Percentiles rank a stretch among this genome's conserved stretches.
Evolutionary conservation across 257 asterid genomes (phyloP).

Genomic region (Buddleja alternifolia): DNA sequence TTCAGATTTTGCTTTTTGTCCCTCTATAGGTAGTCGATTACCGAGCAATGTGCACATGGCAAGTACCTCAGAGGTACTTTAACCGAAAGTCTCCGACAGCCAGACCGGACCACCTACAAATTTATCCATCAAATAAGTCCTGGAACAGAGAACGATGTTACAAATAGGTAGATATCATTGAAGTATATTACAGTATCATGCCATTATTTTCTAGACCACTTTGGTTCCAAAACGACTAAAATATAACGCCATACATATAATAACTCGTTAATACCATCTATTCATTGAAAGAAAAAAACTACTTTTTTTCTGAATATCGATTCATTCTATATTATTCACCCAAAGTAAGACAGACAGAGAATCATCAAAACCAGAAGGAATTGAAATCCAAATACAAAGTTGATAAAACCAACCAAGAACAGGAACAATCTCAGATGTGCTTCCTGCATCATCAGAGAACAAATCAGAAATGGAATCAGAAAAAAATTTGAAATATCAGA

Average conservation of each 20-base stretch:
- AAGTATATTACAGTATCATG: not conserved
- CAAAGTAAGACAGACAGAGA: not conserved
- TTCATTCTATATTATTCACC: slow-evolving; percentile 4
- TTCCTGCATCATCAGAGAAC: no score
- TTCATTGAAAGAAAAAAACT: not conserved
- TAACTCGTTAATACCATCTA: not conserved
- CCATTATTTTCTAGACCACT: not conserved
- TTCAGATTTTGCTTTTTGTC: slow-evolving; percentile 73
- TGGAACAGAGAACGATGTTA: not conserved
- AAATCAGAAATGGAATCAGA: no score
- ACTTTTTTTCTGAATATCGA: not conserved
- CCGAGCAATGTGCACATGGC: slow-evolving; percentile 91
- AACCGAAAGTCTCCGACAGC: slow-evolving; percentile 99
- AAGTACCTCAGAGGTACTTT: slow-evolving; percentile 87
- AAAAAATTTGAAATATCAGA: no score
- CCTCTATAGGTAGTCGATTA: slow-evolving; percentile 87
- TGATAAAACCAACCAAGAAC: no score
- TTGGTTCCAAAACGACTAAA: slow-evolving; percentile 3
- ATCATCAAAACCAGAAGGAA: no score
- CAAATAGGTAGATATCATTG: not conserved
- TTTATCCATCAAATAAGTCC: slow-evolving; percentile 16
- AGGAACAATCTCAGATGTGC: no score
- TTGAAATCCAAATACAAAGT: no score
- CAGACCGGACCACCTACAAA: slow-evolving; percentile 92
- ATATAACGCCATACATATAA: not conserved